Evolutionary conservation across 2,329 filamentous ascomycete genomes (phyloP).

Genomic region (Ceratocystis lukuohia): DNA sequence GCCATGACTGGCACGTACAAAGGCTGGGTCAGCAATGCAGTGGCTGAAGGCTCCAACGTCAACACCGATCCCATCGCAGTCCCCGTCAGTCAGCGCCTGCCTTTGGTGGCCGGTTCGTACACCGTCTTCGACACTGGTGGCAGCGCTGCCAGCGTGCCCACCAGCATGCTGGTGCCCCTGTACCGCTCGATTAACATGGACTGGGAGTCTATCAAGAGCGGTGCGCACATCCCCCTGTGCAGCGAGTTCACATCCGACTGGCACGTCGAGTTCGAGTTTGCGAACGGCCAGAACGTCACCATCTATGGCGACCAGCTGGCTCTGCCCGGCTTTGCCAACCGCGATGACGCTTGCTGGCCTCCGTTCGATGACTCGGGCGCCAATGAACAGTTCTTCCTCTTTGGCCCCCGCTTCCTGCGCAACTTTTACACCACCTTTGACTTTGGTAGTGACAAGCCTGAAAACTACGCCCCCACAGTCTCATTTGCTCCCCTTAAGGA

Average conservation of each 20-base stretch:
- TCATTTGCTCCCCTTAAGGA: conserved; percentile 24
- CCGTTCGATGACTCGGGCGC: conserved; percentile 24
- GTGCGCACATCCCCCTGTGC: conserved; percentile 26
- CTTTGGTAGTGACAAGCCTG: conserved; percentile 22
- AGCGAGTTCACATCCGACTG: conserved; percentile 28
- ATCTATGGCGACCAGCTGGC: conserved; percentile 26
- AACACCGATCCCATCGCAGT: conserved; percentile 23
- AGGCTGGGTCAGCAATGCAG: neutral
- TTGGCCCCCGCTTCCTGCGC: conserved; percentile 25
- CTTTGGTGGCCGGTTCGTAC: conserved; percentile 9
- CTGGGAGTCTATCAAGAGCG: conserved; percentile 25
- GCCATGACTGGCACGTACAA: conserved; percentile 20
- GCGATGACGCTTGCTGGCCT: conserved; percentile 28
- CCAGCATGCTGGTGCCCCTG: conserved; percentile 22
- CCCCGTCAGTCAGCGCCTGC: neutral
- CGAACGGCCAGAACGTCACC: conserved; percentile 23
- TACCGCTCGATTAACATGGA: conserved; percentile 29
- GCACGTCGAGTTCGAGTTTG: conserved; percentile 26
- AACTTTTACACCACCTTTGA: conserved; percentile 28
- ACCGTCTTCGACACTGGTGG: conserved; percentile 28
- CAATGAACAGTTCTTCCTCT: conserved; percentile 24
- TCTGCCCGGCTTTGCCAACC: conserved; percentile 26
- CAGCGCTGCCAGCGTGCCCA: conserved; percentile 24
- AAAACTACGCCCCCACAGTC: conserved; percentile 19
- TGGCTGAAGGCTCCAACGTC: conserved; percentile 1